phyloP scores from a whole-genome alignment of 148 eudicot species.

The Silene latifolia region DNA sequence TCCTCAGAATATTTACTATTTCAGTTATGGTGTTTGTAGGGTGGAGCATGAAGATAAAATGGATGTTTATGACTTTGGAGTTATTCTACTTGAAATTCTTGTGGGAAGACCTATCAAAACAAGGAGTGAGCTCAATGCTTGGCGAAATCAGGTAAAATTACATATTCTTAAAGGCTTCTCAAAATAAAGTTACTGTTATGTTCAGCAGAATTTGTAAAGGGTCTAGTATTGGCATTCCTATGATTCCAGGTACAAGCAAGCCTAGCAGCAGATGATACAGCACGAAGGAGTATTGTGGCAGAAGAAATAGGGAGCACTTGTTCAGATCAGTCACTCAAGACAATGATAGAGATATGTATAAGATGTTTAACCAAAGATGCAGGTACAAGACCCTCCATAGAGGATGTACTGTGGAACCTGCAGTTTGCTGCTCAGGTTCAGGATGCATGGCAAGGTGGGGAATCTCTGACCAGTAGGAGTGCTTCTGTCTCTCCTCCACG shows the following conservation, averaged over 20 bases:
- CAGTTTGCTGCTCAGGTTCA: constrained; percentile 97
- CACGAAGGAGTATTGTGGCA: constrained; percentile 57
- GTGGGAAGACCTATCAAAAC: constrained; percentile 53
- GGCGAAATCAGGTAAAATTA: constrained; percentile 50
- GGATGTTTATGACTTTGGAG: constrained; percentile 80
- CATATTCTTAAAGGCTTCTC: too few species aligned
- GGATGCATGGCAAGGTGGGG: constrained; percentile 65
- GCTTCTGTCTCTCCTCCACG: constrained; percentile 49
- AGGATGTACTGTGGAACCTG: constrained; percentile 89
- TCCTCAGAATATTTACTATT: neutral
- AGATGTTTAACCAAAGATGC: constrained; percentile 57
- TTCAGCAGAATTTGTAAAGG: too few species aligned
- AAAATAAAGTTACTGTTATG: too few species aligned
- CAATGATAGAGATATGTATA: constrained; percentile 69
- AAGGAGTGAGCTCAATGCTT: constrained; percentile 43
- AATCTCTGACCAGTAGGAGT: constrained; percentile 42
- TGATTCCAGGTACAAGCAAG: constrained; percentile 48
- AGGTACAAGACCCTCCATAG: constrained; percentile 73
- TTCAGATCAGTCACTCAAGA: constrained; percentile 68
- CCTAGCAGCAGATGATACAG: constrained; percentile 41
- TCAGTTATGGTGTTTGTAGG: constrained; percentile 29
- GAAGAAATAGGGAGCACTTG: constrained; percentile 44
- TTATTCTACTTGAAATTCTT: constrained; percentile 67
- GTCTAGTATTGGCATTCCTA: neutral
- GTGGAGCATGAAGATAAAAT: constrained; percentile 54